Evolutionary conservation across 805 yeast genomes (phyloP).

Genomic region (Teunomyces gatunensis): DNA sequence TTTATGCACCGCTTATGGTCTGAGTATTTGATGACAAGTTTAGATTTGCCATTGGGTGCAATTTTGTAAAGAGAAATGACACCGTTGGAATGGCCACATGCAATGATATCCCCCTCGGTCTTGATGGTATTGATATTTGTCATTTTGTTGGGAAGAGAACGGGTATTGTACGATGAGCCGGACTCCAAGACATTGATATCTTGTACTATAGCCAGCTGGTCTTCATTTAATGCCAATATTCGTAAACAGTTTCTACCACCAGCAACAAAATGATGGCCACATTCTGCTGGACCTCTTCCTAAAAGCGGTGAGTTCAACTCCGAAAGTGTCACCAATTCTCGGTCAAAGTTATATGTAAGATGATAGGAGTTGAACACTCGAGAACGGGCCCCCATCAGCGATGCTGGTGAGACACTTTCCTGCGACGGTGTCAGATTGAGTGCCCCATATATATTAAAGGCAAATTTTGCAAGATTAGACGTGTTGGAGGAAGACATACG

Average conservation of each 20-base stretch:
- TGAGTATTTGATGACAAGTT: conserved; percentile 24
- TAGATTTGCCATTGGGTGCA: conserved; percentile 30
- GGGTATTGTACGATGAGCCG: conserved; percentile 7
- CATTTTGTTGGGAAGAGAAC: conserved; percentile 16
- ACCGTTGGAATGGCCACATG: conserved; percentile 42
- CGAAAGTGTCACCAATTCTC: conserved; percentile 23
- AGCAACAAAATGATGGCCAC: conserved; percentile 32
- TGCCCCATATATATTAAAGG: conserved; percentile 57
- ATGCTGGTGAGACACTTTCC: conserved; percentile 14
- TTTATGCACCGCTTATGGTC: conserved; percentile 44
- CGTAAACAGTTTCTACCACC: conserved; percentile 44
- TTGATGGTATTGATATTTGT: conserved; percentile 41
- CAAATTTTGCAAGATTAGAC: conserved; percentile 46
- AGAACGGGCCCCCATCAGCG: conserved; percentile 14
- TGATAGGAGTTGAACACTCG: conserved; percentile 11
- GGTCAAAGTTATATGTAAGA: conserved; percentile 19
- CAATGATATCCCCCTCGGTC: conserved; percentile 30
- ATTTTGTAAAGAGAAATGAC: conserved; percentile 31
- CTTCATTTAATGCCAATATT: conserved; percentile 29
- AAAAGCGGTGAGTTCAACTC: conserved; percentile 21
- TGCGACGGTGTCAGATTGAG: conserved; percentile 15
- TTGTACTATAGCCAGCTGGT: conserved; percentile 30
- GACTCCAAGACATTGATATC: conserved; percentile 34
- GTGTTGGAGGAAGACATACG: conserved; percentile 7
- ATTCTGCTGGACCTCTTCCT: conserved; percentile 3